Percentiles rank a stretch among this genome's conserved stretches.
These are phyloP conservation scores for Colletotrichum truncatum DNA, from an alignment of 2,329 filamentous ascomycete genomes.

Conservation along the genomic window DNA sequence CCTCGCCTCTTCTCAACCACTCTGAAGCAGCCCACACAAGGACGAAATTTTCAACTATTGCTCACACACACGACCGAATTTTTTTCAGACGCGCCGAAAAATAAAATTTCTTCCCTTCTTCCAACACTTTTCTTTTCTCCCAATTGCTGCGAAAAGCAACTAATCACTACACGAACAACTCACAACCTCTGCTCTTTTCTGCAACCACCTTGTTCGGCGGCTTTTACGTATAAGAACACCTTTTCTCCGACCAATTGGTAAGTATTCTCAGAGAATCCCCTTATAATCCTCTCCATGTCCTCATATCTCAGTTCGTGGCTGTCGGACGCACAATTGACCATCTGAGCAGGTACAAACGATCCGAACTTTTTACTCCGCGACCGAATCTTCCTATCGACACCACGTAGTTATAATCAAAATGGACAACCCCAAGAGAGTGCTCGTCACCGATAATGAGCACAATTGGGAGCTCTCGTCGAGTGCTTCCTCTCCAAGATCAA, in stretches of 20 bases:
- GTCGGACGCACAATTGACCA: background rate
- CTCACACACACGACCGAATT: background rate
- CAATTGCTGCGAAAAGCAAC: background rate
- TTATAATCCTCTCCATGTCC: background rate
- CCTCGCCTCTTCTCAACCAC: slow-evolving; percentile 14
- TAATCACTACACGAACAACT: background rate
- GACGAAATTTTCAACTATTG: background rate
- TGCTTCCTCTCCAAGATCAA: slow-evolving; percentile 3
- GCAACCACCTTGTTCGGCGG: background rate
- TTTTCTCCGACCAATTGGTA: background rate
- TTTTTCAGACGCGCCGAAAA: too few relatives aligned
- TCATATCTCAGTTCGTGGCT: background rate
- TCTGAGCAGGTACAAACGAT: background rate
- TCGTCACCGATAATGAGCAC: background rate
- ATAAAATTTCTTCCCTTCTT: background rate
- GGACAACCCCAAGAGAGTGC: background rate
- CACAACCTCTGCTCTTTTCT: background rate
- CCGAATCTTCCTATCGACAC: background rate
- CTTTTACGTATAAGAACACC: background rate
- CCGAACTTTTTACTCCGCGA: background rate
- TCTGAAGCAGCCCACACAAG: background rate
- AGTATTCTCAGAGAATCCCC: background rate
- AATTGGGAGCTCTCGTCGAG: slow-evolving; percentile 6
- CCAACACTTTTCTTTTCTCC: background rate
- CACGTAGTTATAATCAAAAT: background rate